Conservation (phyloP, 78 protist genomes). For the Neovahlkampfia damariscottae region DNA sequence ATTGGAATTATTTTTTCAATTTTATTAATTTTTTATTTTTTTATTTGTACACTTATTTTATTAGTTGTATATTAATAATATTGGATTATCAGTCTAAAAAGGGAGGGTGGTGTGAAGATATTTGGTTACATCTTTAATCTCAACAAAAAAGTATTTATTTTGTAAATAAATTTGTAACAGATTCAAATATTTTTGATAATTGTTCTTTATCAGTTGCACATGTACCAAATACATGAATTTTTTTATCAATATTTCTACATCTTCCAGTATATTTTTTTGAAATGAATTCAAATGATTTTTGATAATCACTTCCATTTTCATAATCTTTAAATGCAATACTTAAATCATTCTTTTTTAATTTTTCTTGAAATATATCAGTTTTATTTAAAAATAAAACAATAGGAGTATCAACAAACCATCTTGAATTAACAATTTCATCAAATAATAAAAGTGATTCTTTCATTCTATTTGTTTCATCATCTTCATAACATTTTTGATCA, state of each 20-base stretch:
- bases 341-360: slow-evolving; percentile 36
- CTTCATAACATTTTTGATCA: slow-evolving; percentile 54
- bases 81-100: no score
- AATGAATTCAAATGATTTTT: slow-evolving; percentile 20
- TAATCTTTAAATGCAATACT: slow-evolving; percentile 41
- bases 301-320: slow-evolving; percentile 51
- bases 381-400: slow-evolving; percentile 57
- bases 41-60: background rate
- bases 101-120: no score
- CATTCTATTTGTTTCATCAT: slow-evolving; percentile 58
- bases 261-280: slow-evolving; percentile 13
- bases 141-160: no score
- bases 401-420: slow-evolving; percentile 47
- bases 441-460: slow-evolving; percentile 49
- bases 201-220: slow-evolving; percentile 75
- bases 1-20: background rate
- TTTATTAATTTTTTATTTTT: background rate
- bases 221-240: slow-evolving; percentile 52
- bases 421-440: slow-evolving; percentile 47
- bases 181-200: slow-evolving; percentile 49
- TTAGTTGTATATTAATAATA: no score
- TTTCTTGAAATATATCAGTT: slow-evolving; percentile 57
- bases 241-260: slow-evolving; percentile 38
- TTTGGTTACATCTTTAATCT: no score
- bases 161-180: no score